Percentiles rank a stretch among this genome's conserved stretches.
These are phyloP conservation scores for Claviceps capensis DNA, from an alignment of 2,329 filamentous ascomycete species.

Conservation along the genomic window DNA sequence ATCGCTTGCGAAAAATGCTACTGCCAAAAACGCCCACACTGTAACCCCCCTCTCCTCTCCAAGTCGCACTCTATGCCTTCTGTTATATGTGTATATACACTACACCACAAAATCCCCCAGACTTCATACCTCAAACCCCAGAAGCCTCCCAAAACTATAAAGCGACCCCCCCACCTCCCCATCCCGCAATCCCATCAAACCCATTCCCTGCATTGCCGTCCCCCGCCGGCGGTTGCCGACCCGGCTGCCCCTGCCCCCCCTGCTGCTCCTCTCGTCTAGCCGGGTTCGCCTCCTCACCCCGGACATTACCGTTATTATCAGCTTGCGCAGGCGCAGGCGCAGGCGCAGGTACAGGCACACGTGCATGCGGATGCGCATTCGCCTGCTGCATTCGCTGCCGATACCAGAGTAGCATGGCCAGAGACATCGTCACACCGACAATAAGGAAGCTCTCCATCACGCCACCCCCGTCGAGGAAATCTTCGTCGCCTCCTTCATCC, in stretches of 20 bases:
- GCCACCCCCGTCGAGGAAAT: slow-evolving; percentile 60
- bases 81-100: slow-evolving; percentile 2
- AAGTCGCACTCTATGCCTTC: too few species aligned
- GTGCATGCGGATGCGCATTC: slow-evolving; percentile 15
- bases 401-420: slow-evolving; percentile 73
- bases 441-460: slow-evolving; percentile 78
- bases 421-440: slow-evolving; percentile 56
- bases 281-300: slow-evolving; percentile 4
- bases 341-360: too few species aligned
- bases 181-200: slow-evolving; percentile 19
- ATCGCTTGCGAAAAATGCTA: too few species aligned
- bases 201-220: slow-evolving; percentile 6
- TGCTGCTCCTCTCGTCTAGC: slow-evolving; percentile 4
- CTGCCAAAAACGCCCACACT: too few species aligned
- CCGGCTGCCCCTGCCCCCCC: not conserved
- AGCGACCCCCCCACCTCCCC: slow-evolving; percentile 23
- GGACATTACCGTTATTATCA: slow-evolving; percentile 14
- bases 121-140: too few species aligned
- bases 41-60: too few species aligned
- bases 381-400: slow-evolving; percentile 55
- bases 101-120: not conserved
- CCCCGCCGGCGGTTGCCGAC: not conserved
- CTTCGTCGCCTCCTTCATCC: slow-evolving; percentile 35
- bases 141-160: slow-evolving; percentile 11
- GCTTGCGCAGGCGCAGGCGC: slow-evolving; percentile 6